Base-by-base conservation (phyloP, 345 rosid species). In the Lepidium didymum region DNA sequence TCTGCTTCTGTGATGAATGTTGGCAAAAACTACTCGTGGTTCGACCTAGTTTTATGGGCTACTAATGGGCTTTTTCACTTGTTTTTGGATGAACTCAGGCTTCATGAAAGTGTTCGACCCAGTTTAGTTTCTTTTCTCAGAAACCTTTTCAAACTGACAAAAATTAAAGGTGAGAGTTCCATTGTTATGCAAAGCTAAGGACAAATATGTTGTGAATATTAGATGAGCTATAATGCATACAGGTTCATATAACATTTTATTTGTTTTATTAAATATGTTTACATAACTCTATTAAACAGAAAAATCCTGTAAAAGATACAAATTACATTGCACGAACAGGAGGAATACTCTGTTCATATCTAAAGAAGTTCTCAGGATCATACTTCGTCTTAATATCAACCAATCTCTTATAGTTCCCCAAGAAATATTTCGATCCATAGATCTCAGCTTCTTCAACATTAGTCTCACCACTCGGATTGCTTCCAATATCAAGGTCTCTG, bases 291-390 rank as follows among this genome's bases (percentile, higher is more conserved):
- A 36, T 10, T 18, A 18, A 56, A 56, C 37, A 27, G 6, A 27
- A 16, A 18, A 8, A 18, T 1, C 11, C 2, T 16, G 1, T 7
- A 50, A 23, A 31, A 35, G 38, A 29, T 29, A 29, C 7, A 4
- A 33, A 37, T 35, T 61, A 67, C 42, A 41, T 43, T 31, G 54
- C 47, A 49, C 8, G 34, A 61, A 23, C 37, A 38, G 66, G 56
- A 29, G 78, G 80, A 16, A 73, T 72, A 45, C 76, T 64, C 57
- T 77, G 81, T 37, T 80, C 79, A 16, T 23, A 15, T 23, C 66
- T 66, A 21, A 80, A 77, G 69, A 80, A 77, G 44, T 77, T 80
- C 0, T 9, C 6, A 29, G 81, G 83, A 73, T 80, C 83, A 54
- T 64, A 67, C 51, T 43, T 54, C 8, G 77, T 19, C 56, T 80